These are phyloP conservation scores for Ambrosia artemisiifolia DNA, from an alignment of 129 eudicot species.

Conservation along the genomic window DNA sequence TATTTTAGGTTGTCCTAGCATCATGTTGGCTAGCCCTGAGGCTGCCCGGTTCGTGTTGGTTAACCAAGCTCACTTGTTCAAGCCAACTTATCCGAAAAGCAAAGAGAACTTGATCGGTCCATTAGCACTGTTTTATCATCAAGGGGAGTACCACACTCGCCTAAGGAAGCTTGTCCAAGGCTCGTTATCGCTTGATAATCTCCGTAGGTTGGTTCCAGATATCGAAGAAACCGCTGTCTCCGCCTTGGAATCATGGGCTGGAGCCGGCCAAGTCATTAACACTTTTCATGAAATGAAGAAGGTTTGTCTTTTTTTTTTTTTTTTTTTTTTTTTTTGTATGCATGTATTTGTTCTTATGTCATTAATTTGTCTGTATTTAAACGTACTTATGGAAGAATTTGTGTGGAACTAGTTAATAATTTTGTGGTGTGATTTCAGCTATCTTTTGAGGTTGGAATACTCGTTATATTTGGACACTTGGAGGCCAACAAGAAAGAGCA, in stretches of 20 bases:
- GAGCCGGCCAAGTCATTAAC: slow-evolving; percentile 28
- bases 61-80: slow-evolving; percentile 51
- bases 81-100: slow-evolving; percentile 59
- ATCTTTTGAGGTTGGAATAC: slow-evolving; percentile 61
- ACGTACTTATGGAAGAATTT: slow-evolving; percentile 1
- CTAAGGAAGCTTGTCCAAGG: slow-evolving; percentile 52
- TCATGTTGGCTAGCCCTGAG: slow-evolving; percentile 66
- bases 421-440: slow-evolving; percentile 28
- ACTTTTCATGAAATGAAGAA: slow-evolving; percentile 60
- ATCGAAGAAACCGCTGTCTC: slow-evolving; percentile 40
- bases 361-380: slow-evolving; percentile 7
- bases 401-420: background rate
- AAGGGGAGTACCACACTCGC: slow-evolving; percentile 51
- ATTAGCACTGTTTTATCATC: slow-evolving; percentile 50
- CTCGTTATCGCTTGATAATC: slow-evolving; percentile 42
- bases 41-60: slow-evolving; percentile 54
- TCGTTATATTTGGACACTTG: slow-evolving; percentile 54
- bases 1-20: slow-evolving; percentile 55
- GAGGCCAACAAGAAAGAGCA: slow-evolving; percentile 38
- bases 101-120: slow-evolving; percentile 57
- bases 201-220: slow-evolving; percentile 39
- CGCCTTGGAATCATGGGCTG: slow-evolving; percentile 41
- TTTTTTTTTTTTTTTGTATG: background rate
- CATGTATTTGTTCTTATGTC: too few relatives aligned
- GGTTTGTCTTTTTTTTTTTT: slow-evolving; percentile 29